Conservation (phyloP, 495 filamentous ascomycete species). For the Neurospora sp. region DNA sequence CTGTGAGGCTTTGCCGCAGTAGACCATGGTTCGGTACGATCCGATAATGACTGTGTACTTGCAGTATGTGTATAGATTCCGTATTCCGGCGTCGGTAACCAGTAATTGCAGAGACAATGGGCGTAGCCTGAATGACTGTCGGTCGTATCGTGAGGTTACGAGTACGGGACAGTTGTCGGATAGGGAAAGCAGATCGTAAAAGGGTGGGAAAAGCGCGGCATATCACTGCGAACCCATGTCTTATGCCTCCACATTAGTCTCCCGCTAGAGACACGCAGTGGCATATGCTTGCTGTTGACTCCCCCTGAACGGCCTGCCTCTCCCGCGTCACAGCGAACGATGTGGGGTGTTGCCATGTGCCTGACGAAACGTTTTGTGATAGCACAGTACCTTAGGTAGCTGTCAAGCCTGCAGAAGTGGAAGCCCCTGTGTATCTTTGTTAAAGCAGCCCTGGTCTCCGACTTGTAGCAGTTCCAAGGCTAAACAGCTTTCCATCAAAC, state of each 20-base stretch:
- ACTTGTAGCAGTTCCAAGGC: neutral
- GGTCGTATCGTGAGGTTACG: neutral
- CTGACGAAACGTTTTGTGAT: neutral
- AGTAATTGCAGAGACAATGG: neutral
- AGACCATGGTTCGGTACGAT: conserved; percentile 44
- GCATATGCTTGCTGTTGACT: neutral
- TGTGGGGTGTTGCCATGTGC: neutral
- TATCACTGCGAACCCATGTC: conserved; percentile 13
- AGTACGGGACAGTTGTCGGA: conserved; percentile 13
- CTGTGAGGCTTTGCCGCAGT: conserved; percentile 58
- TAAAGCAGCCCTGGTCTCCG: neutral
- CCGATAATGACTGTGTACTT: neutral
- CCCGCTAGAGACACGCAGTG: neutral
- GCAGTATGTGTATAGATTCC: neutral
- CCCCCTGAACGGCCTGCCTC: neutral
- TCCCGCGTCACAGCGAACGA: neutral
- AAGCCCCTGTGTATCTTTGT: neutral
- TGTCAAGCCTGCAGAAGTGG: neutral
- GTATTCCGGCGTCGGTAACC: neutral
- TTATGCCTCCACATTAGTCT: neutral
- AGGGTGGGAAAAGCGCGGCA: conserved; percentile 10
- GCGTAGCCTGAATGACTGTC: neutral
- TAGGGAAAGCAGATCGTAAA: conserved; percentile 21
- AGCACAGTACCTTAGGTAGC: neutral
- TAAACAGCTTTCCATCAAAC: neutral